A percentile compares a stretch with the other conserved stretches of the same genome.
Evolutionary conservation across 306 rosid species (phyloP).

Genomic region (Pterocarpus macrocarpus): DNA sequence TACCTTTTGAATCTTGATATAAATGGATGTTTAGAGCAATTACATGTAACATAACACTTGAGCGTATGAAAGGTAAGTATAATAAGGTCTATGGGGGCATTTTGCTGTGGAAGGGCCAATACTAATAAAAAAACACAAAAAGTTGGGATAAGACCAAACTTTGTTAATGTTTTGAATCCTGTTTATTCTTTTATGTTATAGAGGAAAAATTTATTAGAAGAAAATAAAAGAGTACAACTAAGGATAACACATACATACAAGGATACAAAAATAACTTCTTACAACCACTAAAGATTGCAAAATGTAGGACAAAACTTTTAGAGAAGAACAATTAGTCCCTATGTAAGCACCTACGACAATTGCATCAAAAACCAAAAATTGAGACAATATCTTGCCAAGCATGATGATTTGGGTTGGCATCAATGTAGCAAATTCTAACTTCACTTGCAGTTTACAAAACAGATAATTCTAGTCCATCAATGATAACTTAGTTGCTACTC

Average conservation of each 20-base stretch:
- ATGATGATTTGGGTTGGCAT: conserved; percentile 70
- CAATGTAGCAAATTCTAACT: conserved; percentile 92
- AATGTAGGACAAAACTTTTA: background rate
- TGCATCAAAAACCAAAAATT: conserved; percentile 82
- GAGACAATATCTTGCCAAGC: conserved; percentile 73
- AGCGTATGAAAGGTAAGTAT: no score
- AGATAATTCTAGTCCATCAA: conserved; percentile 1
- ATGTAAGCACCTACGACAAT: conserved; percentile 69
- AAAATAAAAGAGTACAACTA: no score
- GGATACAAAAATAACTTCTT: background rate
- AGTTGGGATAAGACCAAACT: conserved; percentile 3
- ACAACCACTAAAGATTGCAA: conserved; percentile 2
- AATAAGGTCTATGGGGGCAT: no score
- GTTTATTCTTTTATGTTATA: background rate
- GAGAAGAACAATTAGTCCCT: conserved; percentile 58
- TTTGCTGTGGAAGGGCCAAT: no score
- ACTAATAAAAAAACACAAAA: background rate
- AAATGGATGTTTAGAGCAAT: no score
- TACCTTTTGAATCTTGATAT: conserved; percentile 51
- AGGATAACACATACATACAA: no score
- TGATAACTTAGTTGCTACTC: background rate
- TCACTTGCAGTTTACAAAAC: conserved; percentile 63
- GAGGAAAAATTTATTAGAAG: no score
- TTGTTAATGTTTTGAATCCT: background rate
- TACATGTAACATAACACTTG: no score